These are phyloP conservation scores for Venturia oleaginea DNA, from an alignment of 2,329 filamentous ascomycete genomes.

Conservation along the genomic window DNA sequence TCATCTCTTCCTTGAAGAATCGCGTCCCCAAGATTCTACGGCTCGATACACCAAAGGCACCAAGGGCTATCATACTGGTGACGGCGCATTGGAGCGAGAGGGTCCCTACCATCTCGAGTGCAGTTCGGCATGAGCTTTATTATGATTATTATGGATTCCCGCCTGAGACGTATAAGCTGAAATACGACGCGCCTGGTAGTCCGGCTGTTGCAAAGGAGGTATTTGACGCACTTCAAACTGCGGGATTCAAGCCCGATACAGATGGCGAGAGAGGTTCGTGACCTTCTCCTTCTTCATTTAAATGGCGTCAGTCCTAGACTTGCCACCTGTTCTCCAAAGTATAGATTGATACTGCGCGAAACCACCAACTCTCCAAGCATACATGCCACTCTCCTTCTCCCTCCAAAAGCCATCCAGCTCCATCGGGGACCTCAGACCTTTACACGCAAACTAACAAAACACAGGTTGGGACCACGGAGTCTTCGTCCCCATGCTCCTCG, in stretches of 20 bases:
- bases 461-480: slow-evolving; percentile 52
- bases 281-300: neutral
- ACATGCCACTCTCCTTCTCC: neutral
- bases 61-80: slow-evolving; percentile 46
- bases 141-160: slow-evolving; percentile 56
- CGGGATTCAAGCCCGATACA: slow-evolving; percentile 34
- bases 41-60: slow-evolving; percentile 42
- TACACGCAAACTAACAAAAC: neutral
- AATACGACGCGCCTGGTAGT: slow-evolving; percentile 48
- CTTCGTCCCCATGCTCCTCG: slow-evolving; percentile 49
- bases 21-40: slow-evolving; percentile 48
- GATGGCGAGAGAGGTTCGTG: slow-evolving; percentile 20
- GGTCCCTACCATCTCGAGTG: slow-evolving; percentile 44
- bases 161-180: slow-evolving; percentile 44
- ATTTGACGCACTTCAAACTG: slow-evolving; percentile 34
- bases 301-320: neutral
- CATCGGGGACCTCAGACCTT: too few relatives aligned
- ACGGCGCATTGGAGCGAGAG: slow-evolving; percentile 50
- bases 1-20: slow-evolving; percentile 44
- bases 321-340: too few relatives aligned
- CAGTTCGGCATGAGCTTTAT: slow-evolving; percentile 37
- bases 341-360: neutral
- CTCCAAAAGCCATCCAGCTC: neutral
- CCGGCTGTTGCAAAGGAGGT: slow-evolving; percentile 45
- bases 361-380: neutral